A percentile compares a stretch with the other conserved stretches of the same genome.
Evolutionary conservation across 1,284 basidiomycete species (phyloP).

Genomic region (Sutorius eximius): DNA sequence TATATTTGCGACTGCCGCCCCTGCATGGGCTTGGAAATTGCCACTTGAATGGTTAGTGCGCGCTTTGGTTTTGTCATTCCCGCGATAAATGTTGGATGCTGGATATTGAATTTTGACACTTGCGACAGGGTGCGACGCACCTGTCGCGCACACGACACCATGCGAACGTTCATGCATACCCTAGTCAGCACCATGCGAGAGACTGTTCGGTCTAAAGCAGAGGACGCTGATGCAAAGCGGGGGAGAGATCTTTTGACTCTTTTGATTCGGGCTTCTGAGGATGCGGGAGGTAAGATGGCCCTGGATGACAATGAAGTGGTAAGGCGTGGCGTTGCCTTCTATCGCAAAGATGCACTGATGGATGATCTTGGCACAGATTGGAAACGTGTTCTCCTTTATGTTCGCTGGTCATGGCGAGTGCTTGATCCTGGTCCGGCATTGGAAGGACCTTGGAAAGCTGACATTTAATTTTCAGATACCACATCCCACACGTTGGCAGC

Average conservation of each 20-base stretch:
- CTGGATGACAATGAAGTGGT: constrained; percentile 53
- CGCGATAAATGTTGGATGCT: not conserved
- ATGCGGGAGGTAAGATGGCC: constrained; percentile 42
- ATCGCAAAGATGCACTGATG: not conserved
- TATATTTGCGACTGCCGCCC: constrained; percentile 32
- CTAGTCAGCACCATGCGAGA: constrained; percentile 41
- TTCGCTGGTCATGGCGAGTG: constrained; percentile 56
- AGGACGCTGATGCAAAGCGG: constrained; percentile 11
- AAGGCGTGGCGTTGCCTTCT: not conserved
- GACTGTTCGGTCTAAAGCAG: constrained; percentile 29
- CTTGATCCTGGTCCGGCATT: not conserved
- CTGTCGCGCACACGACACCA: constrained; percentile 30
- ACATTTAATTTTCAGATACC: constrained; percentile 41
- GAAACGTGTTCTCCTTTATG: constrained; percentile 52
- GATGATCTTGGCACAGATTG: constrained; percentile 39
- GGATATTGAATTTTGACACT: not conserved
- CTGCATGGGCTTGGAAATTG: constrained; percentile 45
- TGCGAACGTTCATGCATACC: constrained; percentile 40
- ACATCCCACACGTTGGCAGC: constrained; percentile 50
- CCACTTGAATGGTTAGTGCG: constrained; percentile 42
- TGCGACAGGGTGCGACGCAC: constrained; percentile 25
- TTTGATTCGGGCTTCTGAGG: constrained; percentile 51
- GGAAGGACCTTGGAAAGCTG: not conserved
- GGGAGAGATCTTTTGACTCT: constrained; percentile 47
- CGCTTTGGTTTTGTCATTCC: not conserved